These are phyloP conservation scores for Paspalum vaginatum DNA, from an alignment of 176 grass and related monocot genomes.

Conservation along the genomic window DNA sequence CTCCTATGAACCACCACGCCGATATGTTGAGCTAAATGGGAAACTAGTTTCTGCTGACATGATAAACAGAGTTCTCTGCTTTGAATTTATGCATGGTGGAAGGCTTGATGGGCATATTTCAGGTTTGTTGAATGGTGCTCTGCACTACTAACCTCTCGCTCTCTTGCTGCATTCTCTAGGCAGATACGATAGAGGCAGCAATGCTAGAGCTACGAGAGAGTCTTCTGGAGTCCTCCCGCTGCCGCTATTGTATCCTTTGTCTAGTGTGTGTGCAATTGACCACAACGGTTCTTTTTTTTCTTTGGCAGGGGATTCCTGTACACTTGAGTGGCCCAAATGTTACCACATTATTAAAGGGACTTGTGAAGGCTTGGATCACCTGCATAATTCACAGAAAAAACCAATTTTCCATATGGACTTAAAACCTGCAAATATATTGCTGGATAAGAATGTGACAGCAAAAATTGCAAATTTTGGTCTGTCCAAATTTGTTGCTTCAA, in stretches of 20 bases:
- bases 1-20: background rate
- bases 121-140: background rate
- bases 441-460: background rate
- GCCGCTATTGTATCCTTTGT: too few species aligned
- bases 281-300: background rate
- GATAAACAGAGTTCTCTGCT: background rate
- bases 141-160: too few species aligned
- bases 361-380: background rate
- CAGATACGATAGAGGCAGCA: background rate
- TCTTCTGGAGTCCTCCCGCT: too few species aligned
- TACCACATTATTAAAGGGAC: background rate
- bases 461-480: conserved; percentile 2
- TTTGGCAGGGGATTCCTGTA: background rate
- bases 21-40: background rate
- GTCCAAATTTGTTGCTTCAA: background rate
- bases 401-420: background rate
- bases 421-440: background rate
- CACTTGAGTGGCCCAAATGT: background rate
- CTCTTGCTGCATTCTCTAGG: too few species aligned
- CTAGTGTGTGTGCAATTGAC: too few species aligned
- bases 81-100: background rate
- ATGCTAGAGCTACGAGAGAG: too few species aligned
- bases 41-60: background rate
- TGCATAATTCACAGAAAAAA: background rate
- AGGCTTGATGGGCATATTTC: background rate